A percentile compares a stretch with the other conserved stretches of the same genome.
phyloP scores from a whole-genome alignment of 75 land plant species.

The Selaginella moellendorffii region DNA sequence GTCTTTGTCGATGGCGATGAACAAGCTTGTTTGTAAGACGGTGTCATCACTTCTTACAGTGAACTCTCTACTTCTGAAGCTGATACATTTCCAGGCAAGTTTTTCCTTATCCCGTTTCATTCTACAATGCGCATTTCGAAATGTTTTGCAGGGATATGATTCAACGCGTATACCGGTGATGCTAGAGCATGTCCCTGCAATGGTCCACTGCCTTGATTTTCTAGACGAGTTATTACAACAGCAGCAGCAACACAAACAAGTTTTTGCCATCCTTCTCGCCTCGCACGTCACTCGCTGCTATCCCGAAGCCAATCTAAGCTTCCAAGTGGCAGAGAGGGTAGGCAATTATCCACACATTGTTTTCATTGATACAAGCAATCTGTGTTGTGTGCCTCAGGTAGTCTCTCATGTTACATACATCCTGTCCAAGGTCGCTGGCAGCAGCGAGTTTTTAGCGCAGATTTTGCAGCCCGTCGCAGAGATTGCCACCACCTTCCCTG shows the following conservation, averaged over 20 bases:
- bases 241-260: slow-evolving; percentile 14
- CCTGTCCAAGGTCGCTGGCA: not conserved
- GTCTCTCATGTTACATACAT: not conserved
- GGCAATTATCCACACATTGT: not conserved
- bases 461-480: not conserved
- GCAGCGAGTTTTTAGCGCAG: not conserved
- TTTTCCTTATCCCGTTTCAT: not conserved
- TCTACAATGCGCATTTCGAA: not conserved
- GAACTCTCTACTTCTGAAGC: slow-evolving; percentile 28
- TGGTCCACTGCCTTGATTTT: slow-evolving; percentile 29
- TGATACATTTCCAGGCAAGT: slow-evolving; percentile 35
- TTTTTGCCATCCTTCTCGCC: slow-evolving; percentile 22
- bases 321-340: slow-evolving; percentile 22
- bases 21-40: slow-evolving; percentile 24
- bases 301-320: slow-evolving; percentile 20
- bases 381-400: not conserved
- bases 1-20: slow-evolving; percentile 22
- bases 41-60: slow-evolving; percentile 28
- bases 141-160: slow-evolving; percentile 27
- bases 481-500: not conserved
- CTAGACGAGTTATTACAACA: slow-evolving; percentile 28
- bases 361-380: not conserved
- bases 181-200: slow-evolving; percentile 24
- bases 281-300: slow-evolving; percentile 15
- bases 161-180: slow-evolving; percentile 24